phyloP scores from a whole-genome alignment of 257 asterid genomes.

The Rehmannia glutinosa region DNA sequence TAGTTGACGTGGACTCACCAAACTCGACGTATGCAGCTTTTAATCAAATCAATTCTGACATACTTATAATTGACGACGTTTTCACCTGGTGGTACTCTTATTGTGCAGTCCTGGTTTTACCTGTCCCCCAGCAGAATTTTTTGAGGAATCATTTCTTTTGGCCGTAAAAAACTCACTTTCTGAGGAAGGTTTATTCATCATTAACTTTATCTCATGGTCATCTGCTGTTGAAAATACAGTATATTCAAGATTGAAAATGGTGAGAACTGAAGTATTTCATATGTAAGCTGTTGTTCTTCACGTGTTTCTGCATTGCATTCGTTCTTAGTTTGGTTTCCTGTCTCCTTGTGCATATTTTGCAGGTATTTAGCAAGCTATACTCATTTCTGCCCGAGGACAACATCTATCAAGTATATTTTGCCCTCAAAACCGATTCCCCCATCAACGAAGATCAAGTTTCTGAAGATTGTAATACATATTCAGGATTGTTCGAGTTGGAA shows the following conservation, averaged over 20 bases:
- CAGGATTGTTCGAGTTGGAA: conserved; percentile 33
- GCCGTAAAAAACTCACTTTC: conserved; percentile 59
- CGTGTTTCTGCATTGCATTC: background rate
- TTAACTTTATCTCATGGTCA: conserved; percentile 85
- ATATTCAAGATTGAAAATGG: too few species aligned
- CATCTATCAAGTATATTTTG: conserved; percentile 71
- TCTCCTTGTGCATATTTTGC: conserved; percentile 9
- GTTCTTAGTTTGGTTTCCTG: background rate
- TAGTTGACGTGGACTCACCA: too few species aligned
- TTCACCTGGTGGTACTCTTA: too few species aligned
- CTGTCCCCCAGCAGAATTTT: conserved; percentile 67
- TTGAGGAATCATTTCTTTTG: conserved; percentile 65
- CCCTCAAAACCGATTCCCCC: conserved; percentile 38
- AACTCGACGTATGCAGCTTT: too few species aligned
- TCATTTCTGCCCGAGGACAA: conserved; percentile 72
- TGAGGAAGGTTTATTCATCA: conserved; percentile 63
- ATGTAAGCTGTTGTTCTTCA: background rate
- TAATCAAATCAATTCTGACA: too few species aligned
- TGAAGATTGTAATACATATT: conserved; percentile 37
- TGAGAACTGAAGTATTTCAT: conserved; percentile 22
- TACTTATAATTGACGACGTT: too few species aligned
- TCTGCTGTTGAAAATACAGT: too few species aligned
- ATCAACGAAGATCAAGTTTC: conserved; percentile 36
- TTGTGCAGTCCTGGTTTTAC: too few species aligned
- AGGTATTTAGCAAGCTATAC: conserved; percentile 65